These are phyloP conservation scores for Falciphora oryzae DNA, from an alignment of 2,329 filamentous ascomycete genomes.

Conservation along the genomic window DNA sequence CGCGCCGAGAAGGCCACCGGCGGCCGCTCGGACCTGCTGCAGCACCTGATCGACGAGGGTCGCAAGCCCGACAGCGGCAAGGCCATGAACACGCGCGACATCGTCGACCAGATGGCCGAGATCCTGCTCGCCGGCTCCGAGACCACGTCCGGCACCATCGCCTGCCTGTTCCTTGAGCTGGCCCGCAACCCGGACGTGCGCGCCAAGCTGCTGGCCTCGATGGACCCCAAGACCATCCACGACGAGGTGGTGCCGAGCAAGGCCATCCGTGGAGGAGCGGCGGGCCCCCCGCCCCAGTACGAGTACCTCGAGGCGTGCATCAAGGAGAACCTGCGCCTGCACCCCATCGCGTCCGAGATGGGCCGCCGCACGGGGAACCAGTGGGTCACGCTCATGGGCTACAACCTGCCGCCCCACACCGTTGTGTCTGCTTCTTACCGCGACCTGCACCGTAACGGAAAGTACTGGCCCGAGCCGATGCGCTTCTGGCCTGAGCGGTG, in stretches of 20 bases:
- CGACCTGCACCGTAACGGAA: constrained; percentile 5
- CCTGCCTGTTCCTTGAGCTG: constrained; percentile 22
- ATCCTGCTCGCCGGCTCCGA: constrained; percentile 23
- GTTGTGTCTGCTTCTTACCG: constrained; percentile 6
- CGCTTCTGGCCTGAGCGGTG: constrained; percentile 4
- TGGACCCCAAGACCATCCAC: not conserved
- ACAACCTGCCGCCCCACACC: constrained; percentile 1
- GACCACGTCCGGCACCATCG: constrained; percentile 22
- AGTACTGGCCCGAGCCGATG: constrained; percentile 5
- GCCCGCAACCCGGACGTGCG: constrained; percentile 19
- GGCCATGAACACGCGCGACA: constrained; percentile 16
- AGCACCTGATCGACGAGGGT: constrained; percentile 18
- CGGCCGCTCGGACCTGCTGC: constrained; percentile 15
- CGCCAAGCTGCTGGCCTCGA: constrained; percentile 13
- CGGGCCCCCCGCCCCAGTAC: not conserved
- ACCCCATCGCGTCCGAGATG: constrained; percentile 7
- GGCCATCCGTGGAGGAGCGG: not conserved
- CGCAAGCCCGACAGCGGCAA: constrained; percentile 5
- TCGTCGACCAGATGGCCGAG: constrained; percentile 10
- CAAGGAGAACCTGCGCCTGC: constrained; percentile 11
- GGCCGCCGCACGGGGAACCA: not conserved
- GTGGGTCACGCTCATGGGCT: constrained; percentile 1
- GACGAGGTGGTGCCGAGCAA: not conserved
- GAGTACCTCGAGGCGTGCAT: constrained; percentile 10
- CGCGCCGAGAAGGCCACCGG: not conserved